phyloP scores from a whole-genome alignment of 768 basidiomycete species.

The Tylopilus balloui region DNA sequence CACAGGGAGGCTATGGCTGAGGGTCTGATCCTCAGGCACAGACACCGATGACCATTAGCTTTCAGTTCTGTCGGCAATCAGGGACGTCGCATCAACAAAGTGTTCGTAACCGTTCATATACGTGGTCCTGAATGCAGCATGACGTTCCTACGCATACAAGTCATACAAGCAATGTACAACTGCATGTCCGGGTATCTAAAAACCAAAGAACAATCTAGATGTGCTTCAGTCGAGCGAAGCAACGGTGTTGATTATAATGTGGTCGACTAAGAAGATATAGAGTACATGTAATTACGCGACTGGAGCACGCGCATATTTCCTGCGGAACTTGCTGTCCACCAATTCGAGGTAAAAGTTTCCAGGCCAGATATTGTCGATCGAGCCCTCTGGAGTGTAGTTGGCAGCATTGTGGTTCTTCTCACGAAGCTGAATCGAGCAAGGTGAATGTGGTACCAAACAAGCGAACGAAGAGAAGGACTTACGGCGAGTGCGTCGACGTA shows the following conservation, averaged over 20 bases:
- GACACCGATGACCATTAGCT: too few species aligned
- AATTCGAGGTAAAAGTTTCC: slow-evolving; percentile 89
- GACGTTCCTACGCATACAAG: slow-evolving; percentile 2
- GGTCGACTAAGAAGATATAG: background rate
- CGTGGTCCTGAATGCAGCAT: background rate
- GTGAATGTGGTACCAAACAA: background rate
- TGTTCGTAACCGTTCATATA: background rate
- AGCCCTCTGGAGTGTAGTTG: slow-evolving; percentile 80
- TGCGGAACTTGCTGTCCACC: slow-evolving; percentile 87
- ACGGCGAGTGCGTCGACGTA: slow-evolving; percentile 82
- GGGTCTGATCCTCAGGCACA: too few species aligned
- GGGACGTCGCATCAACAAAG: too few species aligned
- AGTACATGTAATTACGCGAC: slow-evolving; percentile 16
- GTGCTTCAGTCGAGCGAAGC: background rate
- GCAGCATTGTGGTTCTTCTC: slow-evolving; percentile 95
- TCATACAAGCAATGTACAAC: slow-evolving; percentile 11
- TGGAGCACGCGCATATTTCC: slow-evolving; percentile 68
- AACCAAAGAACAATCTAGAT: slow-evolving; percentile 13
- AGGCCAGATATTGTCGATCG: slow-evolving; percentile 89
- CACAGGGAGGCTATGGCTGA: too few species aligned
- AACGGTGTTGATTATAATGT: background rate
- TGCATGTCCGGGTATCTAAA: slow-evolving; percentile 6
- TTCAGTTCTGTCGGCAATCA: too few species aligned
- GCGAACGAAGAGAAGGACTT: slow-evolving; percentile 20
- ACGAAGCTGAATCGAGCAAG: slow-evolving; percentile 60